Evolutionary conservation across 371 early-diverging fungal species (phyloP), one percentile per base, ranked within the genome.

Genomic region (Nematocida sp.): DNA sequence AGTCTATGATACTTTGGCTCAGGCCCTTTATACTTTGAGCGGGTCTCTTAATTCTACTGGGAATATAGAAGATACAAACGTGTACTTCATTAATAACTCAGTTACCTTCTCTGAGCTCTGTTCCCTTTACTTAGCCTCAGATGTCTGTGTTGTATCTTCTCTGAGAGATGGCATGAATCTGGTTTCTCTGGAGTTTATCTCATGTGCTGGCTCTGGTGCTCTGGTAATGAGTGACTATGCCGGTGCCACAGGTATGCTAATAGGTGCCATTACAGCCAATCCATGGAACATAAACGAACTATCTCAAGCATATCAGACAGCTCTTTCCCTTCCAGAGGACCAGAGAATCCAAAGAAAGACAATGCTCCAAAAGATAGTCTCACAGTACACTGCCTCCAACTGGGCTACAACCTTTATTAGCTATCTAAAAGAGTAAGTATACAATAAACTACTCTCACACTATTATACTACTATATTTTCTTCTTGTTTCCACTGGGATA

Each of bases 111-210:
- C 91, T 49, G 97, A 97, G 83, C 82, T 96, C 31, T 90, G 91
- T 17, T 90, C 97, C 1, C 86, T 99, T 38, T 98, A 96, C 80
- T 88, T 92, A 4, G 87, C 90, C 5, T 86, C 94, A 0, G 98
- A 99, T 83, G 93, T 89, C 13, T 94, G 98, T 77, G 81, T 96
- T 45, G 89, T 99, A 21, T 91, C 96, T 32, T 93, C 94, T 27
- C 90, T 96, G 1, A 88, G 95, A 41, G 98, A 99, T 83, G 99
- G 98, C 55, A 99, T 99, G 99, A 99, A 99, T 85, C 81, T 96
- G 76, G 96, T 93, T 0, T 89, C 92, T 25, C 88, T 95, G 81
- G 98, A 97, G 84, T 99, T 95, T 81, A 90, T 96, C 76, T 89
- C 93, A 13, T 90, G 90, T 75, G 65, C 75, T 81, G 86, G 90